Conservation (phyloP, 1,139 yeast species). For the Sugiyamaella neomexicana region DNA sequence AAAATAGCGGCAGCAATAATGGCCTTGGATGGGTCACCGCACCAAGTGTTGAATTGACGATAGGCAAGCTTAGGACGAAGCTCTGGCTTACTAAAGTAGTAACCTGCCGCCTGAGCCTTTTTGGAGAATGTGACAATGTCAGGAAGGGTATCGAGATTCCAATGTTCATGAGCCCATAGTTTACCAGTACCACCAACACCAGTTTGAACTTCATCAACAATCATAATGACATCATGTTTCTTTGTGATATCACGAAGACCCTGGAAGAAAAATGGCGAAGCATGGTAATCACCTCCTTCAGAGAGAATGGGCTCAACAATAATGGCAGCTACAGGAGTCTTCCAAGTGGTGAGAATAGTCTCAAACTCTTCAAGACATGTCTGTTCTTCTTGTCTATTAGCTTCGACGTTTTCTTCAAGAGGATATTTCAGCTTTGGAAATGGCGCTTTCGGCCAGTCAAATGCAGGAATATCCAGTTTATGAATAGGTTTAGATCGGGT, state of each 20-base stretch:
- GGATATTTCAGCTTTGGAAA: constrained; percentile 78
- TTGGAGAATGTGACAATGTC: constrained; percentile 83
- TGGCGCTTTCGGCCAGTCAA: constrained; percentile 85
- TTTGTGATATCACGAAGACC: constrained; percentile 70
- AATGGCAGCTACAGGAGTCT: constrained; percentile 70
- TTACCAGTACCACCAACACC: constrained; percentile 86
- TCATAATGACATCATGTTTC: constrained; percentile 65
- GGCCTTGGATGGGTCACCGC: constrained; percentile 84
- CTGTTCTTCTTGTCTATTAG: constrained; percentile 63
- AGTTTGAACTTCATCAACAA: constrained; percentile 83
- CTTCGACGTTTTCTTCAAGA: constrained; percentile 54
- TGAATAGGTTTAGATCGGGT: constrained; percentile 83
- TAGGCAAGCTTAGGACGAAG: constrained; percentile 69
- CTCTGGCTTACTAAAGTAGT: constrained; percentile 70
- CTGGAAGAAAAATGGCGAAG: constrained; percentile 71
- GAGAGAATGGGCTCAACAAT: constrained; percentile 81
- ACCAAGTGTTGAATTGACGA: constrained; percentile 90
- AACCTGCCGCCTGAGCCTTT: constrained; percentile 86
- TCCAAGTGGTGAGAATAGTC: constrained; percentile 55
- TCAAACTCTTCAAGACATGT: constrained; percentile 64
- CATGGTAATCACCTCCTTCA: constrained; percentile 89
- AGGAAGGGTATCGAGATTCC: constrained; percentile 68
- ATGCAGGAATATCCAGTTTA: constrained; percentile 80
- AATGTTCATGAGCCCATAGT: constrained; percentile 87
- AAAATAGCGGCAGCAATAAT: constrained; percentile 70